Conservation (phyloP, 495 filamentous ascomycete genomes). For the Penicillium mononematosum region DNA sequence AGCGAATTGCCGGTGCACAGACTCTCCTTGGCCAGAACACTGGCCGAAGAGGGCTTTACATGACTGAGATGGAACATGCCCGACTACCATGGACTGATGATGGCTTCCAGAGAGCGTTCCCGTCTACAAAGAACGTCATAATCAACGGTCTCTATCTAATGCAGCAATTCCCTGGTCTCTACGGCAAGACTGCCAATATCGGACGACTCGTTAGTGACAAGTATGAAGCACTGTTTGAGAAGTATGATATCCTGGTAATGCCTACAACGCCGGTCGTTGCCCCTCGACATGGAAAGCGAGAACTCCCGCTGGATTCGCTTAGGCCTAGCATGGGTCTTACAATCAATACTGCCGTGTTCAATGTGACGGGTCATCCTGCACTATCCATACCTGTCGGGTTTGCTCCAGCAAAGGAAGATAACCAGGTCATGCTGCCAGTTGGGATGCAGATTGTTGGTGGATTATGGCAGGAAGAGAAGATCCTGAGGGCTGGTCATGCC, state of each 20-base stretch:
- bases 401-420: slow-evolving; percentile 42
- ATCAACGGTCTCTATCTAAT: slow-evolving; percentile 44
- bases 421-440: slow-evolving; percentile 49
- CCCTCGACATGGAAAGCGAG: slow-evolving; percentile 36
- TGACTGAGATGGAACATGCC: slow-evolving; percentile 39
- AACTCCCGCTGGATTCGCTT: slow-evolving; percentile 40
- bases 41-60: slow-evolving; percentile 39
- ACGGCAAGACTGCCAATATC: slow-evolving; percentile 43
- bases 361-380: slow-evolving; percentile 58
- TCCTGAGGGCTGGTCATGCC: slow-evolving; percentile 48
- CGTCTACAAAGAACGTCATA: slow-evolving; percentile 43
- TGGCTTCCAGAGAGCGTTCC: slow-evolving; percentile 36
- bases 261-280: slow-evolving; percentile 47
- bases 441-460: slow-evolving; percentile 60
- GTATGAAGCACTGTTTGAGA: slow-evolving; percentile 43
- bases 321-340: slow-evolving; percentile 45
- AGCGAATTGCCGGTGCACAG: slow-evolving; percentile 42
- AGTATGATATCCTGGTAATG: slow-evolving; percentile 49
- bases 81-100: slow-evolving; percentile 35
- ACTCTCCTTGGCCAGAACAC: slow-evolving; percentile 40
- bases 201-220: slow-evolving; percentile 43
- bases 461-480: slow-evolving; percentile 39
- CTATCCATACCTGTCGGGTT: slow-evolving; percentile 56
- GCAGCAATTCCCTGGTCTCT: slow-evolving; percentile 38
- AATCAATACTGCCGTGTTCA: slow-evolving; percentile 56